These are phyloP conservation scores for Microdochium bolleyi DNA, from an alignment of 2,329 filamentous ascomycete genomes.

Conservation along the genomic window DNA sequence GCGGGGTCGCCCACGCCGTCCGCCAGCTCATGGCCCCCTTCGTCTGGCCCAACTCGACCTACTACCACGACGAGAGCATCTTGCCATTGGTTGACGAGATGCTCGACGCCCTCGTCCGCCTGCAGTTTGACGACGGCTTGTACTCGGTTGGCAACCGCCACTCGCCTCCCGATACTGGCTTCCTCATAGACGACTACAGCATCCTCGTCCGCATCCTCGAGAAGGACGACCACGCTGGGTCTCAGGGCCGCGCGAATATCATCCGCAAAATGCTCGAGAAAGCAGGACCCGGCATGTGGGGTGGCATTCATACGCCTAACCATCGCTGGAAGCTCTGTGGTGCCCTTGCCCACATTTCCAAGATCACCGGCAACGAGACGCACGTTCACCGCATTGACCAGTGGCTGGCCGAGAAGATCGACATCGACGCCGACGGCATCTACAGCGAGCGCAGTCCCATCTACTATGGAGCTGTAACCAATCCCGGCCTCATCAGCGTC, in stretches of 20 bases:
- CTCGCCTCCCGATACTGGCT: conserved; percentile 11
- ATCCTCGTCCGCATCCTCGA: conserved; percentile 10
- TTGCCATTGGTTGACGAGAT: conserved; percentile 9
- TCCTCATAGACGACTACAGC: conserved; percentile 11
- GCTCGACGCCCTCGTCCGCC: conserved; percentile 5
- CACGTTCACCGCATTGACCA: conserved; percentile 7
- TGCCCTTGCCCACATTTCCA: conserved; percentile 9
- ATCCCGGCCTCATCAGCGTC: conserved; percentile 9
- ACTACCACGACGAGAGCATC: conserved; percentile 8
- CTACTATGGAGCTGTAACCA: conserved; percentile 10
- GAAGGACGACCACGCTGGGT: conserved; percentile 6
- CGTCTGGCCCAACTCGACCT: conserved; percentile 9
- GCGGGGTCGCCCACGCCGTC: conserved; percentile 5
- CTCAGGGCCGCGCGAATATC: conserved; percentile 4
- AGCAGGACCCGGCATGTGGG: conserved; percentile 7
- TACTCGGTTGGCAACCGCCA: conserved; percentile 10
- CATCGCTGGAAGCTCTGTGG: conserved; percentile 11
- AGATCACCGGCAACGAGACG: conserved; percentile 7
- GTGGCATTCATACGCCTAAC: conserved; percentile 11
- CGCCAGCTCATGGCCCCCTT: conserved; percentile 9
- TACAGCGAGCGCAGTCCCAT: conserved; percentile 10
- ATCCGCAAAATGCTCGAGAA: conserved; percentile 9
- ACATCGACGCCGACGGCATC: conserved; percentile 11
- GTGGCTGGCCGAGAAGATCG: conserved; percentile 11
- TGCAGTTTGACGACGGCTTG: conserved; percentile 9